phyloP scores from a whole-genome alignment of 345 rosid species.

The Moricandia arvensis region DNA sequence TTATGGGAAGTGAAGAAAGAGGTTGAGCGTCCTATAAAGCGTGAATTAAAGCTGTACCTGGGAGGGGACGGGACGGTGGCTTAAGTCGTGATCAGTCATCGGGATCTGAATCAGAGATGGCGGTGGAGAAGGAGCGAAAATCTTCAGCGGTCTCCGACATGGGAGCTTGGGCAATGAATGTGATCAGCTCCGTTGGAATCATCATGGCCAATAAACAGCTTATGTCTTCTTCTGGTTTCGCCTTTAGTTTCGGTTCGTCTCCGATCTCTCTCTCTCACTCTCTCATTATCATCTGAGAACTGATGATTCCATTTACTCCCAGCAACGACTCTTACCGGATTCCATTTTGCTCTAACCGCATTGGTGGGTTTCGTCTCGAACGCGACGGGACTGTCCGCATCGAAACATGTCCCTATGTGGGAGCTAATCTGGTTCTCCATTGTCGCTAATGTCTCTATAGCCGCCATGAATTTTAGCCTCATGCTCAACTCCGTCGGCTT shows the following conservation, averaged over 20 bases:
- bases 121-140: slow-evolving; percentile 32
- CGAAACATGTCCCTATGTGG: slow-evolving; percentile 87
- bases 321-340: slow-evolving; percentile 95
- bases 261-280: background rate
- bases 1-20: background rate
- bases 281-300: background rate
- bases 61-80: background rate
- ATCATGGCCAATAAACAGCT: slow-evolving; percentile 98
- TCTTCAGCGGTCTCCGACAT: slow-evolving; percentile 66
- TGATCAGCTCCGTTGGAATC: slow-evolving; percentile 86
- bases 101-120: slow-evolving; percentile 16
- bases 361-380: slow-evolving; percentile 82
- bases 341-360: slow-evolving; percentile 88
- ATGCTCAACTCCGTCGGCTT: slow-evolving; percentile 97
- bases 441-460: slow-evolving; percentile 79
- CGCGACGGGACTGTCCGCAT: slow-evolving; percentile 74
- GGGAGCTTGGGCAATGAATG: slow-evolving; percentile 97
- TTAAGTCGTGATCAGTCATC: background rate
- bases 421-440: slow-evolving; percentile 96
- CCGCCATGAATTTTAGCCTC: slow-evolving; percentile 92
- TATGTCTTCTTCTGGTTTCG: slow-evolving; percentile 72
- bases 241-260: slow-evolving; percentile 71
- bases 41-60: background rate
- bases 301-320: background rate
- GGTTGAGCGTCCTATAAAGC: slow-evolving; percentile 10